Percentiles rank a stretch among this genome's conserved stretches.
Evolutionary conservation across 148 eudicot genomes (phyloP).

Genomic region (Cornus suecica): DNA sequence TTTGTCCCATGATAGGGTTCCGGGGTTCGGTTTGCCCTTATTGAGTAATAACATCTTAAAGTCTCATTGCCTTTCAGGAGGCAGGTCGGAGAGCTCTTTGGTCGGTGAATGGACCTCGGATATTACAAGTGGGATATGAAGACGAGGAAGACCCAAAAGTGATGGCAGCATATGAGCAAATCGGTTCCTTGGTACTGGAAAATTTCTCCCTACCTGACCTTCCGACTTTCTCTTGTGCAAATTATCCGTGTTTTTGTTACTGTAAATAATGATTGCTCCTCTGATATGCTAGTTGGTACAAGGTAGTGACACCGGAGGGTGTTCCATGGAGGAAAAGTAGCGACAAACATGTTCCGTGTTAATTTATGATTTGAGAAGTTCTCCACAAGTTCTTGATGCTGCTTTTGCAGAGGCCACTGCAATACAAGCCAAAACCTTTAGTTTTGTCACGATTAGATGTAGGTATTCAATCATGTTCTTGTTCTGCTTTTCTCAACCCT

Average conservation of each 20-base stretch:
- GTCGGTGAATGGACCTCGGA: conserved; percentile 92
- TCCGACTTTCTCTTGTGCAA: neutral
- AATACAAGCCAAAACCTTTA: neutral
- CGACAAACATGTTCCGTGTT: neutral
- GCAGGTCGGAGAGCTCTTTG: conserved; percentile 95
- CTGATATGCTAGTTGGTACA: conserved; percentile 60
- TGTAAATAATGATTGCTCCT: conserved; percentile 13
- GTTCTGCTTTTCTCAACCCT: neutral
- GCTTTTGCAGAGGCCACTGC: neutral
- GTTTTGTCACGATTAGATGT: neutral
- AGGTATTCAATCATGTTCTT: neutral
- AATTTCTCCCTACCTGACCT: neutral
- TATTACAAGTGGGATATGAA: conserved; percentile 91
- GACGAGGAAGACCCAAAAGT: conserved; percentile 86
- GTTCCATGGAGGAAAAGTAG: conserved; percentile 17
- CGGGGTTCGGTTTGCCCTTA: neutral
- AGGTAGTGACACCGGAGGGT: conserved; percentile 39
- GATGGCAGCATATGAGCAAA: conserved; percentile 93
- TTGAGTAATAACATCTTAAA: neutral
- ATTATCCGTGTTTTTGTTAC: neutral
- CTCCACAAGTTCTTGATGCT: neutral
- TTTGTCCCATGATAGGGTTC: no score
- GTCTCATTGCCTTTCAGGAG: conserved; percentile 44
- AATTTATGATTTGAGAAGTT: neutral
- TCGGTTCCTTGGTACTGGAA: conserved; percentile 72